Base-by-base conservation (phyloP, 2,329 filamentous ascomycete species). In the Neospermospora avenae region DNA sequence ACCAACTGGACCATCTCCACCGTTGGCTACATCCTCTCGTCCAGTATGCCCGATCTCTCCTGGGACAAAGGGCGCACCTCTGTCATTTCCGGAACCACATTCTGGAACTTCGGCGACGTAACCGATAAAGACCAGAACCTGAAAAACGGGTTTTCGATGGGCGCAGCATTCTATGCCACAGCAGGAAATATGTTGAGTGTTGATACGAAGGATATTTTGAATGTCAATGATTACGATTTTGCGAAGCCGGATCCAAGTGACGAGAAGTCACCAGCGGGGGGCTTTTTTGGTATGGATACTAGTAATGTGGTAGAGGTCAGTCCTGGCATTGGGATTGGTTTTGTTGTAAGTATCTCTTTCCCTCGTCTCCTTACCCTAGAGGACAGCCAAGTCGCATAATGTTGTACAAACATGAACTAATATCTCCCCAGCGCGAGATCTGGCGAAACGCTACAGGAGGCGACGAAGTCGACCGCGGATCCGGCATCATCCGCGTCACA, bases 31-130 rank as follows among this genome's bases (percentile, higher is more conserved):
- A 56, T 56, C 54, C 48, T 46, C 28, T 46, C 41, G 28, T 46
- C 41, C 25, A 56, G 35, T 42, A 34, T 24, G 22, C 41, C 54
- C 3, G 25, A 35, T 16, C 18, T 56, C 3, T 35, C 20, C 10
- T 56, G 54, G 54, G 54, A 56, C 41, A 56, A 56, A 34, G 42
- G 54, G 13, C 54, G 54, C 28, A 56, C 41, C 13, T 56, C 54
- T 8, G 54, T 56, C 11, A 8, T 46, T 5, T 34, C 31, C 42
- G 39, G 45, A 7, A 56, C 54, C 3, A 20, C 16, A 3, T 48
- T 56, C 18, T 56, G 54, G 54, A 56, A 56, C 22, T 56, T 56
- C 10, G 41, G 54, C n/a, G 54, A 56, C 18, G 54, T 56, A 1
- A 16, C 22, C 8, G 28, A 42, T 14, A 34, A 25, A 5, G 24